Evolutionary conservation across 2,329 filamentous ascomycete genomes (phyloP).

Genomic region (Chrysoporthe deuterocubensis): DNA sequence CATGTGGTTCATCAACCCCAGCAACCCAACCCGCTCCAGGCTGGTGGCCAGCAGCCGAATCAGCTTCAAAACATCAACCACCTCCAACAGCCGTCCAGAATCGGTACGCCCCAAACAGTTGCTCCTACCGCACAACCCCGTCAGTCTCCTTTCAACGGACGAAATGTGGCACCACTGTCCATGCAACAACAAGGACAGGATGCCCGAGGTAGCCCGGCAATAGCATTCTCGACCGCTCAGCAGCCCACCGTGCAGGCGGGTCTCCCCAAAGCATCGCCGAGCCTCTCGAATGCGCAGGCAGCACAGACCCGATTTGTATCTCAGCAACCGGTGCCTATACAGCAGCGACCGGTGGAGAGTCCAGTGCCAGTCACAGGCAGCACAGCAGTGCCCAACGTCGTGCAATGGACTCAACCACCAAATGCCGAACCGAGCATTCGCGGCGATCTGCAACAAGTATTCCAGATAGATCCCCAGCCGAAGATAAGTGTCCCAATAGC

Average conservation of each 20-base stretch:
- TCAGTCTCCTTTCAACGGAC: conserved; percentile 26
- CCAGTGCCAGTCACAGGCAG: conserved; percentile 5
- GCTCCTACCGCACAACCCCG: conserved; percentile 18
- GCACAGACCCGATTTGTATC: conserved; percentile 23
- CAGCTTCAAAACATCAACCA: conserved; percentile 21
- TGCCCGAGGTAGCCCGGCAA: conserved; percentile 14
- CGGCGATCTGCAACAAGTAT: background rate
- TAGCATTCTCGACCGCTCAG: conserved; percentile 22
- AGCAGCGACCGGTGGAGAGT: conserved; percentile 9
- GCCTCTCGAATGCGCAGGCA: conserved; percentile 9
- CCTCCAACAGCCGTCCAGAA: conserved; percentile 21
- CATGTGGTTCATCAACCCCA: conserved; percentile 13
- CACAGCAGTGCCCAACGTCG: background rate
- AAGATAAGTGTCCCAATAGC: background rate
- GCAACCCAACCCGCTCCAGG: conserved; percentile 15
- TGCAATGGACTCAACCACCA: conserved; percentile 11
- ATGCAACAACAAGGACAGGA: conserved; percentile 25
- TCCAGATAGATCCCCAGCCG: conserved; percentile 7
- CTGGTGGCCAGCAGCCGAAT: conserved; percentile 13
- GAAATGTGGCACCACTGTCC: conserved; percentile 18
- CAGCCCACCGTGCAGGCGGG: conserved; percentile 12
- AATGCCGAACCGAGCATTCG: conserved; percentile 7
- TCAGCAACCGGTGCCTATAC: conserved; percentile 16
- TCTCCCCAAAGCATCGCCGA: conserved; percentile 7
- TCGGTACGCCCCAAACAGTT: conserved; percentile 24